A percentile compares a stretch with the other conserved stretches of the same genome.
phyloP scores from a whole-genome alignment of 139 green algal species.

The Chlorella ohadii region DNA sequence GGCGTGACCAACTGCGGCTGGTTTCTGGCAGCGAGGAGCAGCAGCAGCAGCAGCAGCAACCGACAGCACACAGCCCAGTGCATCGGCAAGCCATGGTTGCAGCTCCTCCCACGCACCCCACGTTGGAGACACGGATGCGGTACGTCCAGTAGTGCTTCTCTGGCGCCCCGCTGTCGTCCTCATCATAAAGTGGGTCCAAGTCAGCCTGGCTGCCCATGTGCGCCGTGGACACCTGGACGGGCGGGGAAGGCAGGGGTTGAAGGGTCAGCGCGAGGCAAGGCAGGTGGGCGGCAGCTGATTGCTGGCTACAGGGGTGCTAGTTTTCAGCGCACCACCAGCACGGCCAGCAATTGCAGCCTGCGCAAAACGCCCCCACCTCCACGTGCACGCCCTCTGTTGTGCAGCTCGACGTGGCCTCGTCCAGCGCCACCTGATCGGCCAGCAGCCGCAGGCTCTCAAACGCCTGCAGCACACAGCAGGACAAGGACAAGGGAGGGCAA shows the following conservation, averaged over 20 bases:
- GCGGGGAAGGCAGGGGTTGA: no score
- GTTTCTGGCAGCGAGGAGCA: neutral
- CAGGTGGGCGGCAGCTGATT: no score
- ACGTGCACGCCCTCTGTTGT: slow-evolving; percentile 45
- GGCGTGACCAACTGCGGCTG: no score
- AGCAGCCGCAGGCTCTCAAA: slow-evolving; percentile 41
- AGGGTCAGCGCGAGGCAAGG: no score
- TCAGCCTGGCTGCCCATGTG: slow-evolving; percentile 27
- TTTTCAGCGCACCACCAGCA: no score
- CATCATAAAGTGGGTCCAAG: neutral
- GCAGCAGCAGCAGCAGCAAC: neutral
- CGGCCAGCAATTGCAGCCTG: no score
- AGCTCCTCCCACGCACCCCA: slow-evolving; percentile 30
- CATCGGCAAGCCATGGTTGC: no score
- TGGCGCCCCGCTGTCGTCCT: slow-evolving; percentile 16
- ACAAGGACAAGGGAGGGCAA: neutral
- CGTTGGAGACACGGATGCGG: slow-evolving; percentile 44
- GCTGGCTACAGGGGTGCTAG: no score
- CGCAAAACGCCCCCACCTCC: no score
- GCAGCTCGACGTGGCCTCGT: slow-evolving; percentile 21
- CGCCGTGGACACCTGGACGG: neutral
- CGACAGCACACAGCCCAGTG: neutral
- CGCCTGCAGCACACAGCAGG: neutral
- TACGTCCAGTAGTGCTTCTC: slow-evolving; percentile 46
- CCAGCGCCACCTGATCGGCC: slow-evolving; percentile 44